Evolutionary conservation across 345 rosid species (phyloP).

Genomic region (Eucalyptus fibrosa): DNA sequence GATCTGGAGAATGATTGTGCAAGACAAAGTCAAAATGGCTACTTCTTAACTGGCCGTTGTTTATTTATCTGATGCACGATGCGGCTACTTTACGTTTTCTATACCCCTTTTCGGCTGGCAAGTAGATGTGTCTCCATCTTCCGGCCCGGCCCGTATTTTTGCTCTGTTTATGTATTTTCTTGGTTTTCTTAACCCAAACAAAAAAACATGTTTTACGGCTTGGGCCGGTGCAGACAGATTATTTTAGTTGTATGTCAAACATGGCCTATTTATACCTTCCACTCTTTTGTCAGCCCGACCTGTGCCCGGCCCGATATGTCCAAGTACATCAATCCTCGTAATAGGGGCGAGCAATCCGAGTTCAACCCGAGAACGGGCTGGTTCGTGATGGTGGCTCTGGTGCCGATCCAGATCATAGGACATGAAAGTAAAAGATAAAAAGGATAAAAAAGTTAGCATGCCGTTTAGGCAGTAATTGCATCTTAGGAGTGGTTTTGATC

Average conservation of each 20-base stretch:
- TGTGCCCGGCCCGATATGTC: not conserved
- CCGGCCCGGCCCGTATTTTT: not conserved
- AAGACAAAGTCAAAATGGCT: not conserved
- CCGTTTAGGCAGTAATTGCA: not conserved
- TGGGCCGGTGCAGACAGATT: not conserved
- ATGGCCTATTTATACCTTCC: not conserved
- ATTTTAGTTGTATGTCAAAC: not conserved
- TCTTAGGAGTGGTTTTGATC: not conserved
- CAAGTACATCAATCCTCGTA: not conserved
- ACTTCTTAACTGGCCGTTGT: not conserved
- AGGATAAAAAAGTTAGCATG: not conserved
- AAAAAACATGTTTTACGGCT: not conserved
- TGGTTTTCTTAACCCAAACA: not conserved
- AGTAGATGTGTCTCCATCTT: not conserved
- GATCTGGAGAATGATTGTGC: not conserved
- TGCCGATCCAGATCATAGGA: not conserved
- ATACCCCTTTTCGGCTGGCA: not conserved
- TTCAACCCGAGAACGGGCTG: not conserved
- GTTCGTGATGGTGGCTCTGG: not conserved
- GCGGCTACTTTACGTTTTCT: not conserved
- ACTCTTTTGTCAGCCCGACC: not conserved
- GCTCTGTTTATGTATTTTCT: not conserved
- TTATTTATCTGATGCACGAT: not conserved
- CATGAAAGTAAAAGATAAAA: not conserved
- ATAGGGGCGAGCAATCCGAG: not conserved